Evolutionary conservation across 148 eudicot species (phyloP).

Genomic region (Bassia scoparia): DNA sequence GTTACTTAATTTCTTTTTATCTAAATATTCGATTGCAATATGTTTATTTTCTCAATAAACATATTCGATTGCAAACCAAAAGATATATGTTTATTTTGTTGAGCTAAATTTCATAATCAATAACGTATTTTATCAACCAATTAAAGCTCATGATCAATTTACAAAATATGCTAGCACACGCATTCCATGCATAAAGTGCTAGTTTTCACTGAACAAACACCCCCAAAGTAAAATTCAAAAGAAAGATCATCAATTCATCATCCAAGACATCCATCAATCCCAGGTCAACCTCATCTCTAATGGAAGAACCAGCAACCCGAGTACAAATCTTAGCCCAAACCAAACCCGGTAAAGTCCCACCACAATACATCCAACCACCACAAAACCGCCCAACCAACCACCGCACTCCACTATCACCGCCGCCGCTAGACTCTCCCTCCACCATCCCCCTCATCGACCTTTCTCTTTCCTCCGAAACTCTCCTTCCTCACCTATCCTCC

Average conservation of each 20-base stretch:
- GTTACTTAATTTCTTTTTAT: no score
- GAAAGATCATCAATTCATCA: background rate
- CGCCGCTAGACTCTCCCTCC: slow-evolving; percentile 1
- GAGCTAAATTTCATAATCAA: no score
- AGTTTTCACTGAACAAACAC: no score
- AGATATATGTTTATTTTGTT: no score
- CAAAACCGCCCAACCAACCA: slow-evolving; percentile 36
- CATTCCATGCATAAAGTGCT: no score
- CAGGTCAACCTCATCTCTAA: background rate
- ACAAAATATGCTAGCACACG: no score
- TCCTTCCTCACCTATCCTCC: slow-evolving; percentile 28
- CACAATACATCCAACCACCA: slow-evolving; percentile 53
- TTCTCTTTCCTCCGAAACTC: slow-evolving; percentile 15
- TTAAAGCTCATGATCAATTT: no score
- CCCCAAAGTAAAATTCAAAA: no score
- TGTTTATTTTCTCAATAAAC: no score
- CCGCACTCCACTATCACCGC: background rate
- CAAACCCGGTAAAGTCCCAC: slow-evolving; percentile 32
- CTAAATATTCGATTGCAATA: no score
- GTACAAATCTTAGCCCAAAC: slow-evolving; percentile 40
- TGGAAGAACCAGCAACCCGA: slow-evolving; percentile 26
- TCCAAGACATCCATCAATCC: background rate
- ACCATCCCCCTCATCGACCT: slow-evolving; percentile 56
- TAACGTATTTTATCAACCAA: no score
- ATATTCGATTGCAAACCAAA: no score